Evolutionary conservation across 495 filamentous ascomycete species (phyloP).

Genomic region (Daldinia concentrica): DNA sequence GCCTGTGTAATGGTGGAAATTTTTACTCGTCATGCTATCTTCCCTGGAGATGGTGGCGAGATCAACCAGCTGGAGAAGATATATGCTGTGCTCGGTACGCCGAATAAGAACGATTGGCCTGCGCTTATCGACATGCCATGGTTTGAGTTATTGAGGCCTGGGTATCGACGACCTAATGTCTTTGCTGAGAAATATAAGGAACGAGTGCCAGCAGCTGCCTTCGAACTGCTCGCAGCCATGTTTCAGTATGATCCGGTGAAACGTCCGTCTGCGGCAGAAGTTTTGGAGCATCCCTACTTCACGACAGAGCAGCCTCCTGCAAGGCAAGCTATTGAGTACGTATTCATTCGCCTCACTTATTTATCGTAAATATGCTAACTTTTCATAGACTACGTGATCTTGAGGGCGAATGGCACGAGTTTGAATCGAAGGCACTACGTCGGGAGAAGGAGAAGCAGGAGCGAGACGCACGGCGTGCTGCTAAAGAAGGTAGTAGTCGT

Average conservation of each 20-base stretch:
- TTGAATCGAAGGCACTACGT: conserved; percentile 94
- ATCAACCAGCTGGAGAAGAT: conserved; percentile 97
- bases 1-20: conserved; percentile 98
- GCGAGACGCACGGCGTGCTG: conserved; percentile 72
- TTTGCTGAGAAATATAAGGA: conserved; percentile 87
- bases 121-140: conserved; percentile 90
- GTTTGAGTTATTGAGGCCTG: conserved; percentile 88
- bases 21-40: conserved; percentile 93
- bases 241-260: conserved; percentile 88
- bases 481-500: conserved; percentile 49
- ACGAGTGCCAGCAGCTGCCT: conserved; percentile 75
- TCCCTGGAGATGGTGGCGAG: conserved; percentile 93
- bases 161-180: conserved; percentile 73
- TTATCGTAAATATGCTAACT: conserved; percentile 26
- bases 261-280: conserved; percentile 84
- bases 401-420: conserved; percentile 98
- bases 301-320: conserved; percentile 79
- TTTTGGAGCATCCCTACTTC: conserved; percentile 92
- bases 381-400: conserved; percentile 74
- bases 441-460: conserved; percentile 87
- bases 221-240: conserved; percentile 82
- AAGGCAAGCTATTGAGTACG: conserved; percentile 84
- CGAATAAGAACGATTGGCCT: conserved; percentile 85
- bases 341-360: conserved; percentile 28
- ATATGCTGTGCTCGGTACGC: conserved; percentile 90